A percentile compares a stretch with the other conserved stretches of the same genome.
These are phyloP conservation scores for Helminthosporium solani DNA, from an alignment of 2,329 filamentous ascomycete genomes.

Conservation along the genomic window DNA sequence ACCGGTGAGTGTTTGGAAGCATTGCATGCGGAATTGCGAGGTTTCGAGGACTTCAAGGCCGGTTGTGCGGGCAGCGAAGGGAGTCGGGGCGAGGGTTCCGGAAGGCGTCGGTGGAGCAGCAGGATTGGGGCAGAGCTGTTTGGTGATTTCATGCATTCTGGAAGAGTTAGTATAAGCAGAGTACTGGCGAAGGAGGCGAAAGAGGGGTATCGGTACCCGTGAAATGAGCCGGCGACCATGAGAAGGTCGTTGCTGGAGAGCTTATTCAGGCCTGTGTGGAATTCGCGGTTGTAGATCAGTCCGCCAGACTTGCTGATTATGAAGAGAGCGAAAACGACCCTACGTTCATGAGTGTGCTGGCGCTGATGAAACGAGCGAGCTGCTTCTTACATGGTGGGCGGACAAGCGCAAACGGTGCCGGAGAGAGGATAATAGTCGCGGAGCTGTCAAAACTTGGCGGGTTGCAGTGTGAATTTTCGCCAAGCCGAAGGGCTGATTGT, in stretches of 20 bases:
- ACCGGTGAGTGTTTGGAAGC: constrained; percentile 91
- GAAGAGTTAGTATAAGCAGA: constrained; percentile 3
- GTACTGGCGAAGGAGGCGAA: neutral
- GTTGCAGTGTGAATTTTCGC: too few relatives aligned
- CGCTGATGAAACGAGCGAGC: neutral
- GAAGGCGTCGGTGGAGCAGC: constrained; percentile 28
- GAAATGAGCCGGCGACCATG: constrained; percentile 94
- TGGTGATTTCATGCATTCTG: constrained; percentile 65
- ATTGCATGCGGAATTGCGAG: constrained; percentile 91
- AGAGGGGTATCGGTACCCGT: constrained; percentile 67
- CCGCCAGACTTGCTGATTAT: constrained; percentile 99
- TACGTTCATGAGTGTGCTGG: constrained; percentile 44
- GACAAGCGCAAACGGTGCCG: neutral
- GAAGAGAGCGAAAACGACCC: constrained; percentile 93
- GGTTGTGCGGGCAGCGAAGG: constrained; percentile 53
- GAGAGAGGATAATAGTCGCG: neutral
- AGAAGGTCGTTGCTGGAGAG: constrained; percentile 95
- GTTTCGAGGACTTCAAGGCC: constrained; percentile 93
- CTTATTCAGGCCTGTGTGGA: constrained; percentile 82
- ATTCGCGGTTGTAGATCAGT: constrained; percentile 92
- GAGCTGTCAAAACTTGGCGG: neutral
- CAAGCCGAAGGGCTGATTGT: too few relatives aligned
- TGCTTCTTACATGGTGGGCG: neutral
- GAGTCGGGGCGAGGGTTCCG: constrained; percentile 33
- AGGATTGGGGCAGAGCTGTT: constrained; percentile 41